Evolutionary conservation across 305 asterid genomes (phyloP).

Genomic region (Striga hermonthica): DNA sequence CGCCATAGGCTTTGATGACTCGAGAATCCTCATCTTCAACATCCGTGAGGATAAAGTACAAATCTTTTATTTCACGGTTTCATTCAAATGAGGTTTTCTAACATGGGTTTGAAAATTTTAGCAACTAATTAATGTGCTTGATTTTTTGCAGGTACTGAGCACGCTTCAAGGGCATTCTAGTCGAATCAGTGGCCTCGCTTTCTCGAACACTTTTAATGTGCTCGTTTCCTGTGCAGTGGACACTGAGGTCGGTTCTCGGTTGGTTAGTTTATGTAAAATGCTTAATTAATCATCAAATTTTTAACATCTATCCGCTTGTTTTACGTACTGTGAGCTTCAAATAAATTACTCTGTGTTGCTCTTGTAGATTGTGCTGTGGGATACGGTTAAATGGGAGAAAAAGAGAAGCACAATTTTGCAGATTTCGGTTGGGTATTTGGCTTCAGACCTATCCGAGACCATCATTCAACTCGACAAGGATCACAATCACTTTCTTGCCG

Average conservation of each 20-base stretch:
- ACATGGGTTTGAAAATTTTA: conserved; percentile 12
- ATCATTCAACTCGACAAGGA: conserved; percentile 54
- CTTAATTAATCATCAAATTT: not conserved
- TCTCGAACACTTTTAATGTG: conserved; percentile 43
- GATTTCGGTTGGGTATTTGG: conserved; percentile 47
- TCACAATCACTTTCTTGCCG: conserved; percentile 53
- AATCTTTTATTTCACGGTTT: not conserved
- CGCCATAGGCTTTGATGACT: conserved; percentile 66
- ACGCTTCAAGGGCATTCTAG: conserved; percentile 58
- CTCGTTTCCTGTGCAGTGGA: conserved; percentile 66
- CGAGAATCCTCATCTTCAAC: conserved; percentile 57
- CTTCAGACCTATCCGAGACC: conserved; percentile 52
- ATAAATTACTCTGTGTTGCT: not conserved
- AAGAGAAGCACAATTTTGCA: conserved; percentile 48
- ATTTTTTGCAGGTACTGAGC: conserved; percentile 40
- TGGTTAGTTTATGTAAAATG: not conserved
- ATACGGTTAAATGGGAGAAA: conserved; percentile 52
- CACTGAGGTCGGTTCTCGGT: conserved; percentile 47
- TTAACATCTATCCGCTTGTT: not conserved
- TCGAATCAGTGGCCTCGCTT: conserved; percentile 64
- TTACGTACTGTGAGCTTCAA: not conserved
- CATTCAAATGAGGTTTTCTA: not conserved
- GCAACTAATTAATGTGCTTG: not conserved
- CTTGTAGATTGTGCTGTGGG: conserved; percentile 63
- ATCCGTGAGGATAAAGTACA: conserved; percentile 55